Evolutionary conservation across 1,284 basidiomycete species (phyloP), one percentile per base, ranked within the genome.

Genomic region (Moesziomyces globuligerus): DNA sequence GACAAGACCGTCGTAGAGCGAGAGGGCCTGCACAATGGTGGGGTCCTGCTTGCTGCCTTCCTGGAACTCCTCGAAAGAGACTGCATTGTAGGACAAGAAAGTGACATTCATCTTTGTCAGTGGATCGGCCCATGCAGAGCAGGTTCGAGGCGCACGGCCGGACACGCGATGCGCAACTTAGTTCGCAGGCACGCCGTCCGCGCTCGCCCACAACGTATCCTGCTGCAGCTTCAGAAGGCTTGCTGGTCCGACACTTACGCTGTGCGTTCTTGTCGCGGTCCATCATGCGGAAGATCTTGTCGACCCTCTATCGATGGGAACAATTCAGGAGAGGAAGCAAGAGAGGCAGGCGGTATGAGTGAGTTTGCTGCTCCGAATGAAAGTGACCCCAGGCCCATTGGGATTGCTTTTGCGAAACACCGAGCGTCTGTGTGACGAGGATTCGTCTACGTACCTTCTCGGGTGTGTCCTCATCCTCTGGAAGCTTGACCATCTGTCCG

Each of bases 401-500:
- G n/a, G n/a, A n/a, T n/a, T n/a, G n/a, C n/a, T n/a, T n/a, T n/a
- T n/a, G n/a, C n/a, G n/a, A n/a, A n/a, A n/a, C n/a, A n/a, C n/a
- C n/a, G n/a, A n/a, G n/a, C n/a, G n/a, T n/a, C n/a, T n/a, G n/a
- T n/a, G n/a, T n/a, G n/a, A n/a, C n/a, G n/a, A n/a, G n/a, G n/a
- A n/a, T n/a, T n/a, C n/a, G n/a, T n/a, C 39, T 18, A 47, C 84
- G 45, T 71, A 90, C 94, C 90, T 98, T 98, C 84, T 98, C 94
- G 1, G 96, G 96, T 18, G 96, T 99, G 85, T 98, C 94, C 84
- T 99, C 96, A 83, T 98, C 96, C 46, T 90, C 87, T 17, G 96
- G 95, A 24, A 98, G 88, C 83, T 94, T 95, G 77, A 98, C 95
- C 94, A 98, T 98, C 83, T 96, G 91, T 13, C 96, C 95, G 5